A percentile compares a stretch with the other conserved stretches of the same genome.
Conservation (phyloP, 306 rosid genomes). For the Carpinus viminea region DNA sequence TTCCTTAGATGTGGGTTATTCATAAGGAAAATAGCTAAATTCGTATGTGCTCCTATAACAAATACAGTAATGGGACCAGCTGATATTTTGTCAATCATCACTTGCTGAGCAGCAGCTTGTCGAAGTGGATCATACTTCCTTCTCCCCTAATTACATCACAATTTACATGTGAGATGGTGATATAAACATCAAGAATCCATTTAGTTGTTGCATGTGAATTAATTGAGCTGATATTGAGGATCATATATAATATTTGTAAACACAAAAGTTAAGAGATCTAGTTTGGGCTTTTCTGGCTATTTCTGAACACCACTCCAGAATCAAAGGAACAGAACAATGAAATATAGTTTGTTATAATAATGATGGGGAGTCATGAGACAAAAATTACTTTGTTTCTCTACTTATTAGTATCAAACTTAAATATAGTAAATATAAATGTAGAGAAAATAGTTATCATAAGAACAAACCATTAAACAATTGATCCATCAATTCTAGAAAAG, state of each 20-base stretch:
- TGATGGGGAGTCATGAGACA: too few relatives aligned
- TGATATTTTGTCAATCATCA: conserved; percentile 78
- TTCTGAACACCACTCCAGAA: background rate
- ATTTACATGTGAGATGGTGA: conserved; percentile 19
- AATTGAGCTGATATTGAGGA: background rate
- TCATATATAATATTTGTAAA: background rate
- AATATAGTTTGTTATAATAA: too few relatives aligned
- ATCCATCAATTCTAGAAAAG: background rate
- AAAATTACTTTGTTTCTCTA: background rate
- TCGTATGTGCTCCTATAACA: conserved; percentile 73
- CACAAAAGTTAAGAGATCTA: background rate
- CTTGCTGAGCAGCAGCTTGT: conserved; percentile 84
- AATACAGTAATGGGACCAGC: conserved; percentile 68
- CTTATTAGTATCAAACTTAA: background rate
- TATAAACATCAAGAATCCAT: conserved; percentile 9
- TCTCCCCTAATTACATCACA: conserved; percentile 54
- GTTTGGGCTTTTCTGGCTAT: background rate
- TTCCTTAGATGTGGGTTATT: conserved; percentile 75
- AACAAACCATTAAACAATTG: background rate
- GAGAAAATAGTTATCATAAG: background rate
- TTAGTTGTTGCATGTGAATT: background rate
- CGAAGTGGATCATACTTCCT: conserved; percentile 66
- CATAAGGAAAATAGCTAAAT: conserved; percentile 83
- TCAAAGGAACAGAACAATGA: background rate
- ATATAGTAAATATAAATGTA: background rate